phyloP scores from a whole-genome alignment of 805 yeast species.

The Diddensiella caesifluorescens region DNA sequence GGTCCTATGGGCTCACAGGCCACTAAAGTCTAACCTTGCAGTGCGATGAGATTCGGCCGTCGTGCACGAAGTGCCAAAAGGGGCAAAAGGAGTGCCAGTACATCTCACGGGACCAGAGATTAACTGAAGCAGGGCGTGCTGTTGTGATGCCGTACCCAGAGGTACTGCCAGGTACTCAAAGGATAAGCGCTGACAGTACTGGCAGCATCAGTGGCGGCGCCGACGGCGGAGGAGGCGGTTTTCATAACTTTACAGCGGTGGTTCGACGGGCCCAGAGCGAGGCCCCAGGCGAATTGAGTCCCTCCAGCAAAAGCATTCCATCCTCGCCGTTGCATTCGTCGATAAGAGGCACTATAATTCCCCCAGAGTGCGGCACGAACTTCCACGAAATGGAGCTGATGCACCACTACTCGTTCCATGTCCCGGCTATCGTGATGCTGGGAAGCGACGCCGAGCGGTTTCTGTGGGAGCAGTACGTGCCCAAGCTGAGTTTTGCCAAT shows the following conservation, averaged over 20 bases:
- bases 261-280: neutral
- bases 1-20: neutral
- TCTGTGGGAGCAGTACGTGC: conserved; percentile 18
- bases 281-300: no score
- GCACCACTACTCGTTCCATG: conserved; percentile 15
- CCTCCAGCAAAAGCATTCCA: no score
- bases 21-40: conserved; percentile 1
- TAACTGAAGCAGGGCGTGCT: neutral
- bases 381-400: conserved; percentile 15
- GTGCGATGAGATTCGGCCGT: conserved; percentile 25
- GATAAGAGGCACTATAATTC: conserved; percentile 8
- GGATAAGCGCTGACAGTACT: neutral
- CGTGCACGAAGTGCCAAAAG: conserved; percentile 20
- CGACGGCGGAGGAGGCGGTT: no score
- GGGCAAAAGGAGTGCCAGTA: conserved; percentile 21
- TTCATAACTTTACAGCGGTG: neutral
- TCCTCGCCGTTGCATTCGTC: neutral
- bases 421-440: conserved; percentile 14
- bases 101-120: neutral
- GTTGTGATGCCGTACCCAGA: no score
- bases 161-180: neutral
- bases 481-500: conserved; percentile 11
- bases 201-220: neutral
- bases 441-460: conserved; percentile 7
- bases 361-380: conserved; percentile 4